These are phyloP conservation scores for Cicer pinnatifidum DNA, from an alignment of 306 rosid species.

Conservation along the genomic window DNA sequence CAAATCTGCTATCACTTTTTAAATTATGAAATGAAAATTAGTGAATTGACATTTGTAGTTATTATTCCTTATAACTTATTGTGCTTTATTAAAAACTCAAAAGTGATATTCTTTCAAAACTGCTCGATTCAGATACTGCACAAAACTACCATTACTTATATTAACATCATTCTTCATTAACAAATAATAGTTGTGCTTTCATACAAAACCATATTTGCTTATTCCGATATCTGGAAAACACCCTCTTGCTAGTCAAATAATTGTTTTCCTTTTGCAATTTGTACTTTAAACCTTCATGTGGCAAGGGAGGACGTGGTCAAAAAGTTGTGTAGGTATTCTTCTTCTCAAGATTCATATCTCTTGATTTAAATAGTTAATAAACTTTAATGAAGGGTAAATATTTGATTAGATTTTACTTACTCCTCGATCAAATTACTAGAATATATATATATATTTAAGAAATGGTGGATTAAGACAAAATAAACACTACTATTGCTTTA, in stretches of 20 bases:
- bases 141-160: conserved; percentile 31
- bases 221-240: conserved; percentile 16
- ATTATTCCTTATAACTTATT: neutral
- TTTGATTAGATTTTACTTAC: too few species aligned
- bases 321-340: too few species aligned
- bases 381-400: too few species aligned
- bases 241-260: neutral
- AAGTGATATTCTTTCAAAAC: conserved; percentile 34
- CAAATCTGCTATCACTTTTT: neutral
- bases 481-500: neutral
- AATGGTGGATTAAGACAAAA: too few species aligned
- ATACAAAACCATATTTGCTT: neutral
- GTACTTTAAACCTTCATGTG: too few species aligned
- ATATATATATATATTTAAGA: too few species aligned
- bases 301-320: too few species aligned
- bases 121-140: conserved; percentile 53
- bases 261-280: neutral
- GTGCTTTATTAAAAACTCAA: conserved; percentile 20
- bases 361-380: too few species aligned
- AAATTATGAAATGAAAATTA: neutral
- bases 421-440: too few species aligned
- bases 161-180: conserved; percentile 21
- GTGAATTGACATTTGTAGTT: neutral
- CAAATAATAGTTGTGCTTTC: conserved; percentile 5
- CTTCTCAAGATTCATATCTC: too few species aligned